Conservation (phyloP, 805 yeast genomes). For the Kurtzmaniella fragi region DNA sequence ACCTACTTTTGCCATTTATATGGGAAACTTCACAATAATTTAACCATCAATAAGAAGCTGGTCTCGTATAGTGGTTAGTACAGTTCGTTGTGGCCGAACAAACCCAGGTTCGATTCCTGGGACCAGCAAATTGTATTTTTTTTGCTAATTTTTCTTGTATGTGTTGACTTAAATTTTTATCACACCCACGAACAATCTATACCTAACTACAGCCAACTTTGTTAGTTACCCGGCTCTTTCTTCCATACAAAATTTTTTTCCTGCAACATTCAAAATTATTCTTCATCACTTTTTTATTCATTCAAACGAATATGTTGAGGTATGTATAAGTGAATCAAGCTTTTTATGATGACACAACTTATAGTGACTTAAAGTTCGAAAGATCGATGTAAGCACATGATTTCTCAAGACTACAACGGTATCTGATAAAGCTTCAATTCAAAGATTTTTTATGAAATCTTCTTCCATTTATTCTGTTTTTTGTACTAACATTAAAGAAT, state of each 20-base stretch:
- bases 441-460: not conserved
- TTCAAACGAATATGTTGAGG: too few species aligned
- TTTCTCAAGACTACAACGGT: constrained; percentile 96
- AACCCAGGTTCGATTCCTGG: constrained; percentile 51
- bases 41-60: constrained; percentile 29
- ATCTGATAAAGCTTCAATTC: constrained; percentile 51
- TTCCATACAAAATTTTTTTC: too few species aligned
- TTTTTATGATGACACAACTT: constrained; percentile 5
- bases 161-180: too few species aligned
- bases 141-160: too few species aligned
- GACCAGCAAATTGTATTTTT: constrained; percentile 29
- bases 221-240: too few species aligned
- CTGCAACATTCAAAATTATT: too few species aligned
- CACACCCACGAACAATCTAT: too few species aligned
- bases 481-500: constrained; percentile 11
- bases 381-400: constrained; percentile 59
- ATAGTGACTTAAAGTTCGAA: constrained; percentile 4
- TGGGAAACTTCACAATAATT: too few species aligned
- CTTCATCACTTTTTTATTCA: too few species aligned
- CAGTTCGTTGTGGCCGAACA: constrained; percentile 47
- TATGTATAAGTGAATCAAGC: too few species aligned
- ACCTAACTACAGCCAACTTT: not conserved
- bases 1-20: too few species aligned
- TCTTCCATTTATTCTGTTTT: not conserved
- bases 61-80: constrained; percentile 48